These are phyloP conservation scores for Yarrowia phangngaensis DNA, from an alignment of 805 yeast genomes.

Conservation along the genomic window DNA sequence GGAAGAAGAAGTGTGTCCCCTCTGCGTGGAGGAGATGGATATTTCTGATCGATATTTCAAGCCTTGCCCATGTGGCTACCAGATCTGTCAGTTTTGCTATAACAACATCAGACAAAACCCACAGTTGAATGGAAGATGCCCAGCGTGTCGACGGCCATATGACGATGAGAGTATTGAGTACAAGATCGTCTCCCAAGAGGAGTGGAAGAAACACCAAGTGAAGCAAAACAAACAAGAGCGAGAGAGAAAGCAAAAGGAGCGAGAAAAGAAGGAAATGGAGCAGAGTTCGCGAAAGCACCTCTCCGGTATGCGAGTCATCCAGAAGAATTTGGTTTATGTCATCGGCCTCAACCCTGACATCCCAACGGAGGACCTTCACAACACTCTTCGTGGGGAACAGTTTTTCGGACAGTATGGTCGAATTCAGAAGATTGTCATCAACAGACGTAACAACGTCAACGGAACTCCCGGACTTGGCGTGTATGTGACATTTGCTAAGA, in stretches of 20 bases:
- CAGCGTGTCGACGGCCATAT: conserved; percentile 92
- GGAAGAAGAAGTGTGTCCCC: conserved; percentile 51
- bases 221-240: conserved; percentile 77
- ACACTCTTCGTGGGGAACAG: conserved; percentile 78
- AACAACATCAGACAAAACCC: conserved; percentile 94
- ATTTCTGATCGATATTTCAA: conserved; percentile 91
- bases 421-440: conserved; percentile 88
- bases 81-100: conserved; percentile 96
- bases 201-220: conserved; percentile 74
- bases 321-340: conserved; percentile 92
- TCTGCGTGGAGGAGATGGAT: conserved; percentile 98
- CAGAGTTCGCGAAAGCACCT: conserved; percentile 81
- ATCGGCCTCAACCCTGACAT: conserved; percentile 88
- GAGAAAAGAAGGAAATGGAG: conserved; percentile 87
- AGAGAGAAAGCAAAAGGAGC: conserved; percentile 70
- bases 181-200: conserved; percentile 77
- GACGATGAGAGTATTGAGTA: conserved; percentile 93
- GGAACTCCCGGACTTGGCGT: conserved; percentile 83
- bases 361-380: conserved; percentile 79
- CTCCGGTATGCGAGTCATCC: conserved; percentile 97
- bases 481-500: conserved; percentile 86
- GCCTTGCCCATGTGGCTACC: conserved; percentile 99
- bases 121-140: conserved; percentile 92
- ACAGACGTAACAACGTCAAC: conserved; percentile 59
- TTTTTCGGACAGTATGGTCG: conserved; percentile 99